Conservation (phyloP, 768 basidiomycete genomes). For the Kwoniella newhampshirensis region DNA sequence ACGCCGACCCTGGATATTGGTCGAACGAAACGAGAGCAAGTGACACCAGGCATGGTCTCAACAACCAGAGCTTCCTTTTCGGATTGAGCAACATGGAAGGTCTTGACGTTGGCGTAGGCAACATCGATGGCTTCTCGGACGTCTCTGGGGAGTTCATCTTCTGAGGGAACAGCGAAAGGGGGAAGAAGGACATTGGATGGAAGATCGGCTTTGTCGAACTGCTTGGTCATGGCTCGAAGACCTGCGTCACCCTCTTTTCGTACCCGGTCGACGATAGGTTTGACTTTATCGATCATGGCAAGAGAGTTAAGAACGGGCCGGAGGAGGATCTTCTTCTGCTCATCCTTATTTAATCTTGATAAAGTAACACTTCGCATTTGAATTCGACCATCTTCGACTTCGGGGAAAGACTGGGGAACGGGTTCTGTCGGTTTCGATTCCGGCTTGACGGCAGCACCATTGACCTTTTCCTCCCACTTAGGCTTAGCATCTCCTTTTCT, state of each 20-base stretch:
- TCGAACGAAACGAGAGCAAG: constrained; percentile 89
- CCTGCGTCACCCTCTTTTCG: constrained; percentile 80
- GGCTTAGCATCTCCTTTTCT: constrained; percentile 90
- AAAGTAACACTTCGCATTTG: constrained; percentile 75
- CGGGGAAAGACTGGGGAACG: constrained; percentile 46
- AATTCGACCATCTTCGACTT: constrained; percentile 56
- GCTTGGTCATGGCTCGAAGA: constrained; percentile 81
- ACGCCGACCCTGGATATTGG: constrained; percentile 94
- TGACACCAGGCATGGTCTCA: constrained; percentile 97
- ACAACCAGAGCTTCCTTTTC: constrained; percentile 70
- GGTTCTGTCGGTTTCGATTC: constrained; percentile 48
- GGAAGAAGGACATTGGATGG: constrained; percentile 70
- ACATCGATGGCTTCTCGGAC: constrained; percentile 80
- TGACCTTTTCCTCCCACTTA: constrained; percentile 62
- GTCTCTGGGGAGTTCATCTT: constrained; percentile 50
- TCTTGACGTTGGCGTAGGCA: constrained; percentile 86
- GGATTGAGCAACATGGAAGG: constrained; percentile 88
- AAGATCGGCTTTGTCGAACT: constrained; percentile 82
- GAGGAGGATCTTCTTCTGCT: constrained; percentile 70
- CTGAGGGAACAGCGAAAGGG: constrained; percentile 68
- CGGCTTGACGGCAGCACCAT: constrained; percentile 35
- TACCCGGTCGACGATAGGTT: constrained; percentile 88
- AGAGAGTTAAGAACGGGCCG: constrained; percentile 83
- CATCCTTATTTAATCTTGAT: constrained; percentile 54
- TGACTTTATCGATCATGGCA: constrained; percentile 89